phyloP scores from a whole-genome alignment of 78 protist species.

The Mastigamoeba balamuthi region DNA sequence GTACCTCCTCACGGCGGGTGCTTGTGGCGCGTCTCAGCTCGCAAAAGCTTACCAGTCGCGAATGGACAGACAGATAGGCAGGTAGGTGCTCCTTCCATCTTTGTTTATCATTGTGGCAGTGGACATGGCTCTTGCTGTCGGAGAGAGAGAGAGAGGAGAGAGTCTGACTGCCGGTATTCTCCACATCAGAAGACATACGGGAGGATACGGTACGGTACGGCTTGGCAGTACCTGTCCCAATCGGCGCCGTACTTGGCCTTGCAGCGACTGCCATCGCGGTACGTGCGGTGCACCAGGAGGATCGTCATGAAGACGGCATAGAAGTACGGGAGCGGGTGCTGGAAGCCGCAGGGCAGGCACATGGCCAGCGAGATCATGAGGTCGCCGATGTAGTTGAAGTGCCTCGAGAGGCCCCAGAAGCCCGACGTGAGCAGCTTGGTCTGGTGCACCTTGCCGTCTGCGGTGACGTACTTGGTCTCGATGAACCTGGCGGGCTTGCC shows the following conservation, averaged over 20 bases:
- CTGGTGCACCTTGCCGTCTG: conserved; percentile 1
- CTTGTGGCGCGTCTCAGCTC: too few species aligned
- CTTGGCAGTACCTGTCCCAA: conserved; percentile 66
- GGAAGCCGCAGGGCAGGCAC: conserved; percentile 35
- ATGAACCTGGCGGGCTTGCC: conserved; percentile 21
- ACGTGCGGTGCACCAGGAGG: conserved; percentile 72
- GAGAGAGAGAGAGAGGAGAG: too few species aligned
- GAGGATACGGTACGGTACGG: conserved; percentile 54
- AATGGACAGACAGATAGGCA: too few species aligned
- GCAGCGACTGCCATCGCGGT: conserved; percentile 66
- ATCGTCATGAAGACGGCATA: conserved; percentile 59
- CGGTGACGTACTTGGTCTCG: not conserved
- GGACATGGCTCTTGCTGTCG: too few species aligned
- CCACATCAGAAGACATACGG: conserved; percentile 65
- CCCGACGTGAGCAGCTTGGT: conserved; percentile 30
- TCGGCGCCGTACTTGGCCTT: conserved; percentile 61
- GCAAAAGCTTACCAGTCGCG: too few species aligned
- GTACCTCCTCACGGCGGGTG: too few species aligned
- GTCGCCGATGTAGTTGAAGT: conserved; percentile 81
- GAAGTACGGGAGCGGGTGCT: conserved; percentile 55
- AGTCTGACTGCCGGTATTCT: too few species aligned
- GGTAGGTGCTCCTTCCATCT: too few species aligned
- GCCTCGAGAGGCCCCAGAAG: conserved; percentile 83
- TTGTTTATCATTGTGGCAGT: too few species aligned
- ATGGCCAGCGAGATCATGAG: conserved; percentile 24